phyloP scores from a whole-genome alignment of 1,284 basidiomycete species.

The Chondrostereum purpureum region DNA sequence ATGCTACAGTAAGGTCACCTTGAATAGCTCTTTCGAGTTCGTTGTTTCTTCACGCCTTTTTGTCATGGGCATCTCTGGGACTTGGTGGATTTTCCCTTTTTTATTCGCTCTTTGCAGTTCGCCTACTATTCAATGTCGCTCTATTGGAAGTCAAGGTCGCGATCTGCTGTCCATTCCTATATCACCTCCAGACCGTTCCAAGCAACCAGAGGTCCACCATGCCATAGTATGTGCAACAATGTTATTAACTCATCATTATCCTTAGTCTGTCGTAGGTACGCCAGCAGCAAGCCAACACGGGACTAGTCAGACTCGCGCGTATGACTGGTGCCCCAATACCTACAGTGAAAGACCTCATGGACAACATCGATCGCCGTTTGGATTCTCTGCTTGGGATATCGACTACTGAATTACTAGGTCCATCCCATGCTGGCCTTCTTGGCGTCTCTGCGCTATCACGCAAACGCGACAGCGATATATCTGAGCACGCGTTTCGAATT shows the following conservation, averaged over 20 bases:
- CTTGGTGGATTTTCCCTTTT: not conserved
- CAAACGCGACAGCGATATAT: not conserved
- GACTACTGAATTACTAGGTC: too few relatives aligned
- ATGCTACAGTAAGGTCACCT: too few relatives aligned
- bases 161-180: not conserved
- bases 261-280: not conserved
- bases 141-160: too few relatives aligned
- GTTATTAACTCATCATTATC: not conserved
- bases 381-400: not conserved
- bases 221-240: not conserved
- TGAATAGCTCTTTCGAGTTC: too few relatives aligned
- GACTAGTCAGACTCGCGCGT: not conserved
- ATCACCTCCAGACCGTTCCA: not conserved
- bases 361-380: not conserved
- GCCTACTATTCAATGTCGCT: too few relatives aligned
- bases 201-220: not conserved
- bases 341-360: not conserved
- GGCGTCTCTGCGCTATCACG: not conserved
- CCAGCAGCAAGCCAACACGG: not conserved
- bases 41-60: too few relatives aligned
- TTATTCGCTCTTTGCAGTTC: not conserved
- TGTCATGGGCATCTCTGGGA: too few relatives aligned
- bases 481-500: not conserved
- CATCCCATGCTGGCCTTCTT: not conserved
- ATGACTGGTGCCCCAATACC: constrained; percentile 1